Conservation (phyloP, 2,329 filamentous ascomycete genomes). For the Periglandula ipomoeae region DNA sequence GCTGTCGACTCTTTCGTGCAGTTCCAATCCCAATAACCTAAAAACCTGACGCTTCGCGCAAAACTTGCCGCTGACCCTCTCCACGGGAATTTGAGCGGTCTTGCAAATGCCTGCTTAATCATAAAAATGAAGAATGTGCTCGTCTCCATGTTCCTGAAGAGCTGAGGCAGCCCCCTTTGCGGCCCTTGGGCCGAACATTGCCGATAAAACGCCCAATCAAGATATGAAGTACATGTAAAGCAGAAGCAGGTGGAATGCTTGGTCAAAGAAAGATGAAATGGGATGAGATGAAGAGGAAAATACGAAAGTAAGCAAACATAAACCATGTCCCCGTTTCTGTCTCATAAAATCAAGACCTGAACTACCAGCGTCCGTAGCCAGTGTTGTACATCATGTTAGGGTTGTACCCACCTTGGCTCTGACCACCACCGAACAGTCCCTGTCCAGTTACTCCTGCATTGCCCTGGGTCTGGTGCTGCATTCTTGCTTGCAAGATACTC, state of each 20-base stretch:
- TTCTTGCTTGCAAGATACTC: conserved; percentile 96
- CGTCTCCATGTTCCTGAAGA: conserved; percentile 18
- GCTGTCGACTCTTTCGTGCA: conserved; percentile 10
- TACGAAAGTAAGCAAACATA: conserved; percentile 14
- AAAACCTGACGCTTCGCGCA: conserved; percentile 22
- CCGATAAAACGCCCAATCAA: conserved; percentile 19
- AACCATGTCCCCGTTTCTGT: conserved; percentile 6
- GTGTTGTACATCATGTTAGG: conserved; percentile 74
- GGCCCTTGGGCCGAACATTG: conserved; percentile 13
- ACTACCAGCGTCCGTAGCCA: conserved; percentile 60
- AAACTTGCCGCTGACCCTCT: conserved; percentile 17
- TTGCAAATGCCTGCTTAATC: conserved; percentile 23
- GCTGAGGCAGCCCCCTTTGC: conserved; percentile 15
- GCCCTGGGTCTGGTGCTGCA: conserved; percentile 79
- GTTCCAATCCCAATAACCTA: conserved; percentile 13
- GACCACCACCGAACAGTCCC: conserved; percentile 80
- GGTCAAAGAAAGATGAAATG: conserved; percentile 13
- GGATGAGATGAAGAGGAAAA: conserved; percentile 8
- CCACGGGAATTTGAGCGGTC: conserved; percentile 16
- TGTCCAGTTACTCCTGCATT: conserved; percentile 67
- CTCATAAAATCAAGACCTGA: conserved; percentile 5
- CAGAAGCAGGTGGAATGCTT: conserved; percentile 12
- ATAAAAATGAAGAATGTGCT: conserved; percentile 14
- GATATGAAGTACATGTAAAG: conserved; percentile 11
- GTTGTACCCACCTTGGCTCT: conserved; percentile 92